These are phyloP conservation scores for Geopyxis carbonaria DNA, from an alignment of 495 filamentous ascomycete species.

Conservation along the genomic window DNA sequence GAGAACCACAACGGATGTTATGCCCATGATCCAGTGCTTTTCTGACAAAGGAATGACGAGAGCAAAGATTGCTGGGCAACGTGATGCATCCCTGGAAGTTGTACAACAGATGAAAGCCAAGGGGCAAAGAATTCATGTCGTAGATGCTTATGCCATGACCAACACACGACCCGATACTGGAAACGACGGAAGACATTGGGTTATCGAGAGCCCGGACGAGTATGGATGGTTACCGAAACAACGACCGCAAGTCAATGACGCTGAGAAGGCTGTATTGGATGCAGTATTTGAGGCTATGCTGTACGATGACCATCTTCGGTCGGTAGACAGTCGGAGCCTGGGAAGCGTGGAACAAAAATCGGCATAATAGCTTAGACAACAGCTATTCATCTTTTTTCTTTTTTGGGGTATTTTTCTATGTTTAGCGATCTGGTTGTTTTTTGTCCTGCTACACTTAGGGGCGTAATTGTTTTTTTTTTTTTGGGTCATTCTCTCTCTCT, in stretches of 20 bases:
- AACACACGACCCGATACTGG: slow-evolving; percentile 12
- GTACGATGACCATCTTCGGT: slow-evolving; percentile 3
- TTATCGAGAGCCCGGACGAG: slow-evolving; percentile 7
- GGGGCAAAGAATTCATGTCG: slow-evolving; percentile 9
- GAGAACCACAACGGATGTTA: slow-evolving; percentile 11
- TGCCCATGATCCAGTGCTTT: slow-evolving; percentile 15
- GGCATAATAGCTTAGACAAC: too few relatives aligned
- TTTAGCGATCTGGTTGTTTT: too few relatives aligned
- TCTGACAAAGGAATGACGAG: slow-evolving; percentile 10
- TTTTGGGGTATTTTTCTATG: too few relatives aligned
- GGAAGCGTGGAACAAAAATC: too few relatives aligned
- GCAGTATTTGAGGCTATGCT: slow-evolving; percentile 1
- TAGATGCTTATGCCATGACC: slow-evolving; percentile 14
- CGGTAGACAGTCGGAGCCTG: too few relatives aligned
- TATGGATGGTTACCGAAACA: slow-evolving; percentile 1
- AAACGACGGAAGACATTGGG: slow-evolving; percentile 18
- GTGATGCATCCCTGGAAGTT: slow-evolving; percentile 4
- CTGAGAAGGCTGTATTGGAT: not conserved
- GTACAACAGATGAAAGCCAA: slow-evolving; percentile 1
- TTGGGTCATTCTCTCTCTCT: too few relatives aligned
- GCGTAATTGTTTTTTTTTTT: too few relatives aligned
- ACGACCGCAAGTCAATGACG: not conserved
- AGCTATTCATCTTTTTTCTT: too few relatives aligned
- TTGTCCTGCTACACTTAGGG: too few relatives aligned
- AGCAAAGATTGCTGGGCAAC: slow-evolving; percentile 5